Evolutionary conservation across 768 basidiomycete species (phyloP), one percentile per base, ranked within the genome.

Genomic region (Rossbeevera mucosa): DNA sequence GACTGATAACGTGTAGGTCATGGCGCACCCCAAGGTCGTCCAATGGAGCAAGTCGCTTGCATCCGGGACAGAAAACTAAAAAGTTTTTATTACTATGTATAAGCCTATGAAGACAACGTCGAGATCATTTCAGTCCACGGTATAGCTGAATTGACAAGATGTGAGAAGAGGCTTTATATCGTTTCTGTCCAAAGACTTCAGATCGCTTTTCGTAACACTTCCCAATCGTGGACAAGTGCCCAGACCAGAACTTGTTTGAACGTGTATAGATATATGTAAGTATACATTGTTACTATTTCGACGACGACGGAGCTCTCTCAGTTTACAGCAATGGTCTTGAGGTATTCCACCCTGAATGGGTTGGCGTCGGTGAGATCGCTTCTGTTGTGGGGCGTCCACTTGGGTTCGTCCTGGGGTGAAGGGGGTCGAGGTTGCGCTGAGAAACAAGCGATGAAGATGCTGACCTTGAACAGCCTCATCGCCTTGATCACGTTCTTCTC

Each of bases 391-490:
- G 92, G 88, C 1, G 80, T 74, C 93, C 94, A 96, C 67, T 91
- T 94, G 13, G 91, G 92, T 61, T 92, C 91, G 52, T 94, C 91
- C 90, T 94, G 65, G 7, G 9, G n/a, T n/a, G n/a, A n/a, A n/a
- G n/a, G n/a, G n/a, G n/a, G n/a, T n/a, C n/a, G n/a, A n/a, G n/a
- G n/a, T n/a, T n/a, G n/a, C n/a, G n/a, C n/a, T n/a, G n/a, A n/a
- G n/a, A n/a, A n/a, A n/a, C n/a, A 24, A 44, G 7, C n/a, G 48
- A 40, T 43, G 18, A 28, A 30, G 21, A 21, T 55, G 71, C 29
- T 52, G n/a, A 83, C 91, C 80, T 93, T 82, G 82, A 94, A 96
- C 48, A 96, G 74, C 7, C 93, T 78, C 67, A 93, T 74, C 0
- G 87, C 87, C 59, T 83, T 81, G 71, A 94, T 84, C 29, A 72